Evolutionary conservation across 371 early-diverging fungal species (phyloP).

Genomic region (Mucor sp.): DNA sequence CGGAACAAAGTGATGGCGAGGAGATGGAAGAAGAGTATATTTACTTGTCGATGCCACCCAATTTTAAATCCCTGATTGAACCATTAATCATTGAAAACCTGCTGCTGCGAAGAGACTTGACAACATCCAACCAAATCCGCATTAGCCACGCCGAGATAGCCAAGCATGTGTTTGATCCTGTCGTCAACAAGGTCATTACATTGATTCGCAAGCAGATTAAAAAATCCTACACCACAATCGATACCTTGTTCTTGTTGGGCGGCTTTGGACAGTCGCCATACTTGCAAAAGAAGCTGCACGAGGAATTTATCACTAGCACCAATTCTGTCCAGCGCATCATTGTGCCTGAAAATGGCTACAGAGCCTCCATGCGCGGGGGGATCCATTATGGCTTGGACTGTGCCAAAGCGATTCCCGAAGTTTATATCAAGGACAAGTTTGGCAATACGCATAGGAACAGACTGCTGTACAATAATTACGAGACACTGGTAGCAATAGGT

Average conservation of each 20-base stretch:
- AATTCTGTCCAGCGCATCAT: not conserved
- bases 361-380: slow-evolving; percentile 6
- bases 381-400: not conserved
- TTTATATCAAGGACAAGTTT: not conserved
- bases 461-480: not conserved
- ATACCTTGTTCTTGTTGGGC: slow-evolving; percentile 44
- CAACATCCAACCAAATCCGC: not conserved
- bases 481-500: not conserved
- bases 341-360: slow-evolving; percentile 4
- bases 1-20: not conserved
- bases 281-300: slow-evolving; percentile 29
- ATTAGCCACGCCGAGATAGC: slow-evolving; percentile 9
- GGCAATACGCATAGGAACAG: not conserved
- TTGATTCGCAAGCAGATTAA: slow-evolving; percentile 36
- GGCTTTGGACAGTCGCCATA: slow-evolving; percentile 47
- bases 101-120: not conserved
- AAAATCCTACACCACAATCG: slow-evolving; percentile 13
- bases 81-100: not conserved
- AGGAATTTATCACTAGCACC: slow-evolving; percentile 14
- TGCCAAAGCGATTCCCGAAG: not conserved
- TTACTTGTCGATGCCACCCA: not conserved
- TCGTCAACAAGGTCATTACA: slow-evolving; percentile 28
- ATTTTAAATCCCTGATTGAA: not conserved
- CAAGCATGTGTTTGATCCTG: slow-evolving; percentile 41
- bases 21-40: not conserved